Evolutionary conservation across 139 green algal species (phyloP).

Genomic region (Picochlorum sp.): DNA sequence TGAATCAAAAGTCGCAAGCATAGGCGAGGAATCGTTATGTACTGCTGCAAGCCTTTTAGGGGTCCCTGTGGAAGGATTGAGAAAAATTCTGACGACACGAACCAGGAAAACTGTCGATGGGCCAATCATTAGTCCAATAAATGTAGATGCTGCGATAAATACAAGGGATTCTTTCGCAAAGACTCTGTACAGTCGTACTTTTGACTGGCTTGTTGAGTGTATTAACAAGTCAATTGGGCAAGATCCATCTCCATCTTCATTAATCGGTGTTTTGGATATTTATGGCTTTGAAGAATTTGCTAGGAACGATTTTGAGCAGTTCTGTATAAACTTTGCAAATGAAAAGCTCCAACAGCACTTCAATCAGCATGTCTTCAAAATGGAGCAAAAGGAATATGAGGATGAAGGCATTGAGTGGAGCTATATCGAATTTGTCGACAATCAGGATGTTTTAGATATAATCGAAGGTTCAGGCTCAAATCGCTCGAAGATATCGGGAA

Average conservation of each 20-base stretch:
- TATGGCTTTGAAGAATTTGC: slow-evolving; percentile 94
- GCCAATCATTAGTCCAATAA: slow-evolving; percentile 79
- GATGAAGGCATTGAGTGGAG: slow-evolving; percentile 95
- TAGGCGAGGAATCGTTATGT: slow-evolving; percentile 28
- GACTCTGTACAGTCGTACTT: slow-evolving; percentile 89
- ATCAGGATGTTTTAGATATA: slow-evolving; percentile 95
- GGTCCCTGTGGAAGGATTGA: slow-evolving; percentile 58
- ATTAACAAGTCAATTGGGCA: slow-evolving; percentile 73
- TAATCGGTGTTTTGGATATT: slow-evolving; percentile 92
- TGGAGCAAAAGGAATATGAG: slow-evolving; percentile 99
- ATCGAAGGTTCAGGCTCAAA: slow-evolving; percentile 54
- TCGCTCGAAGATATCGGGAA: slow-evolving; percentile 35
- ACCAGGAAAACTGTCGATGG: slow-evolving; percentile 83
- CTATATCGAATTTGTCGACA: slow-evolving; percentile 99
- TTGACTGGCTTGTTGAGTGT: slow-evolving; percentile 90
- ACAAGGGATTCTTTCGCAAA: slow-evolving; percentile 93
- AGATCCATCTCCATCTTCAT: slow-evolving; percentile 40
- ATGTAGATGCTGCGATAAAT: slow-evolving; percentile 66
- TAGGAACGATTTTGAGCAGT: slow-evolving; percentile 92
- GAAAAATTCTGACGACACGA: slow-evolving; percentile 79
- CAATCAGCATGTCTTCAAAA: slow-evolving; percentile 98
- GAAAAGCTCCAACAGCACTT: slow-evolving; percentile 99
- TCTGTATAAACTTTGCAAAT: slow-evolving; percentile 99
- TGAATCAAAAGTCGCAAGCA: slow-evolving; percentile 15
- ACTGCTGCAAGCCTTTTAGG: slow-evolving; percentile 66